Base-by-base conservation (phyloP, 805 yeast genomes). In the Kurtzmaniella cleridarum region DNA sequence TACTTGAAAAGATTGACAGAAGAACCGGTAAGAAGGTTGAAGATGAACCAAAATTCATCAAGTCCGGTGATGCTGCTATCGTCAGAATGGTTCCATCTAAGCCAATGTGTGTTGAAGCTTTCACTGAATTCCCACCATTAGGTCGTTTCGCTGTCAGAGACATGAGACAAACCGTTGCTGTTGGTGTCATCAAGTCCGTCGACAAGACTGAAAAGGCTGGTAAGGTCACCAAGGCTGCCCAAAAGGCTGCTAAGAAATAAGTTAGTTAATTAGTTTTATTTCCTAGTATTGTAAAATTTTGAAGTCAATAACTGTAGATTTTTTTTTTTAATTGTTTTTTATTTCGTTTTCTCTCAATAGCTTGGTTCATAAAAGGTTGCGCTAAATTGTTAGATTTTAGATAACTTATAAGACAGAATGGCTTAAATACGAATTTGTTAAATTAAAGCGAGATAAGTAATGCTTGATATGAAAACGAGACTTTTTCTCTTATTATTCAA, bases 151-250 rank as follows among this genome's bases (percentile, higher is more conserved):
- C 71, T 70, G 96, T 89, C 81, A 90, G 97, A 85, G 97, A 89
- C 78, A 89, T 89, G 97, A 86, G 97, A 85, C 96, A 89, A 78
- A 90, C 97, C 62, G 97, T 90, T 64, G 97, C 97, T 70, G 97
- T 90, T 69, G 97, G 97, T 86, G 96, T 90, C 68, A 85, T 91
- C 85, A 91, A 91, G 83, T 55, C 69, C 49, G 72, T 66, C 44
- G 73, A 62, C 51, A 66, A 66, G 60, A 53, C 71, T 38, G 73
- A 66, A 61, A 66, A 66, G 62, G 71, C 71, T 44, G 73, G 71
- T 63, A 66, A 66, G 62, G 71, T 66, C 46, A 66, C 73, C 66
- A 66, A 66, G 63, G 71, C 72, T 55, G 73, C 73, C 50, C 60
- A 51, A 45, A 66, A 66, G 62, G 73, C 73, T 55, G 67, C 65